Percentiles rank a stretch among this genome's conserved stretches.
Conservation (phyloP, 2,329 filamentous ascomycete species). For the Diplodia corticola region DNA sequence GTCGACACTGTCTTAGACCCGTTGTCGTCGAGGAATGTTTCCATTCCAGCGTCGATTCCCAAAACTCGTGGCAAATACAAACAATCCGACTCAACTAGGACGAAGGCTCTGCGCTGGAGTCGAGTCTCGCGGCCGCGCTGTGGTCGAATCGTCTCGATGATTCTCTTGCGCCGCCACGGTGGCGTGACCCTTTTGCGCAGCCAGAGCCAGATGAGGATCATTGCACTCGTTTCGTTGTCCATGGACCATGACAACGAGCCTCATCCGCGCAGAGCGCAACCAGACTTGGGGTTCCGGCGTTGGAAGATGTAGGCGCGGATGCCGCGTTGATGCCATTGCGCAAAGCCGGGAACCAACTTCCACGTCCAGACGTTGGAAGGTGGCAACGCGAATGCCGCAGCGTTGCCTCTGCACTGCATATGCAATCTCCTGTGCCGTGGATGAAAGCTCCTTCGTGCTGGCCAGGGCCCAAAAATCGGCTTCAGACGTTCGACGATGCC, state of each 20-base stretch:
- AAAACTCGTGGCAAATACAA: not conserved
- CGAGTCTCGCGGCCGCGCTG: not conserved
- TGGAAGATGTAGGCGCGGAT: constrained; percentile 15
- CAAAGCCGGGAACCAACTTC: constrained; percentile 11
- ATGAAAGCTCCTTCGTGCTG: constrained; percentile 4
- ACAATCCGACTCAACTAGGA: not conserved
- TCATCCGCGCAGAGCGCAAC: constrained; percentile 13
- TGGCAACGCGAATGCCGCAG: constrained; percentile 1
- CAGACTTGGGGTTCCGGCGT: constrained; percentile 15
- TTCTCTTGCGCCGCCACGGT: not conserved
- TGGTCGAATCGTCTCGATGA: not conserved
- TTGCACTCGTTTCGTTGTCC: not conserved
- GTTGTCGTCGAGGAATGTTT: not conserved
- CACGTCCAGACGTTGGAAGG: constrained; percentile 15
- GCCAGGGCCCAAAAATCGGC: not conserved
- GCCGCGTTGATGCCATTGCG: constrained; percentile 11
- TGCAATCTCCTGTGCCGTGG: constrained; percentile 17
- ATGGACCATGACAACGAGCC: not conserved
- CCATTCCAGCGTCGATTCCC: not conserved
- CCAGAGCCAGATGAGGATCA: not conserved
- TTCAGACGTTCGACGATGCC: constrained; percentile 15
- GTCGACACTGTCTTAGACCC: not conserved
- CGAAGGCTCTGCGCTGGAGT: constrained; percentile 1
- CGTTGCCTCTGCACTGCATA: constrained; percentile 1
- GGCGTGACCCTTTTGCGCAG: constrained; percentile 5